Conservation (phyloP, 768 basidiomycete species). For the Phlebiopsis gigantea region DNA sequence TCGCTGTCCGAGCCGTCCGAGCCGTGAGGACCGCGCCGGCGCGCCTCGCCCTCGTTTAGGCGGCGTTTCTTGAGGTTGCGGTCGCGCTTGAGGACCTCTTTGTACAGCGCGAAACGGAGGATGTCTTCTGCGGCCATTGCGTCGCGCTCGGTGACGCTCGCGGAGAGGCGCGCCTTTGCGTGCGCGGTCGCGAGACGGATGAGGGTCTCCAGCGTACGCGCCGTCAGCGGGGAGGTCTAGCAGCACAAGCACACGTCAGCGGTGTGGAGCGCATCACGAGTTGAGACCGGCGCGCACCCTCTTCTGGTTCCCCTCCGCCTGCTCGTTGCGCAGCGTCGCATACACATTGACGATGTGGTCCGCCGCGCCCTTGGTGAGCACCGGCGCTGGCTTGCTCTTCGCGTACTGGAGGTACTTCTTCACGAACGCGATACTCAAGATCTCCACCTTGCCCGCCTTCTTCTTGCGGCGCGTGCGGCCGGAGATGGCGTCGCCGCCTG, state of each 20-base stretch:
- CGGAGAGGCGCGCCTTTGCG: constrained; percentile 88
- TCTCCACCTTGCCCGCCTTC: constrained; percentile 61
- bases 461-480: constrained; percentile 45
- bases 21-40: constrained; percentile 26
- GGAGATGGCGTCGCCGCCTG: constrained; percentile 35
- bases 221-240: constrained; percentile 95
- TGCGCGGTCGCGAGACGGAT: constrained; percentile 98
- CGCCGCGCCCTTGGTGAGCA: constrained; percentile 87
- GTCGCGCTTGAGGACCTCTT: constrained; percentile 84
- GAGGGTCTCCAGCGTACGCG: constrained; percentile 96
- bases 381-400: constrained; percentile 82
- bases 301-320: constrained; percentile 84
- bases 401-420: constrained; percentile 99
- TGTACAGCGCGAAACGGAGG: constrained; percentile 95
- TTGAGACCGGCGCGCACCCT: constrained; percentile 56
- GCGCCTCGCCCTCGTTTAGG: constrained; percentile 63
- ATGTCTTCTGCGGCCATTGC: constrained; percentile 91
- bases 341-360: constrained; percentile 93
- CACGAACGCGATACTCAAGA: constrained; percentile 89
- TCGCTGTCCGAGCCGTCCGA: constrained; percentile 44
- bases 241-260: neutral
- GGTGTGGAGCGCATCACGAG: too few relatives aligned
- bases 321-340: constrained; percentile 86
- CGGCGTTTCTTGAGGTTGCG: constrained; percentile 68
- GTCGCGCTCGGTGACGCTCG: constrained; percentile 79